Percentiles rank a stretch among this genome's conserved stretches.
phyloP scores from a whole-genome alignment of 2,329 filamentous ascomycete genomes.

The Delphinella strobiligena region DNA sequence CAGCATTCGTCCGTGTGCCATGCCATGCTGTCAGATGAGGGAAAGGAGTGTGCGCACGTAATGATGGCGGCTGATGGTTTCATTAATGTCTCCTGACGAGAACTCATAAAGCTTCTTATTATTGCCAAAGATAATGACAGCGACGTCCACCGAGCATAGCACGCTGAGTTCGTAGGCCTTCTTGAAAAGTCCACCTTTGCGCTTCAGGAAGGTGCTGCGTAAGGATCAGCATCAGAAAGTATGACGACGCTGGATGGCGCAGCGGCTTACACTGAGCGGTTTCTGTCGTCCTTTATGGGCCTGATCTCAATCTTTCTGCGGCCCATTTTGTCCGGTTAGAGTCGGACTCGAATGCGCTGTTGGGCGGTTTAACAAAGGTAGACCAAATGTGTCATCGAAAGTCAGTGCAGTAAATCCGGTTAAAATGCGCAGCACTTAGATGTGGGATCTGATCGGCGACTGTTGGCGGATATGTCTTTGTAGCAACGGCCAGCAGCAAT shows the following conservation, averaged over 20 bases:
- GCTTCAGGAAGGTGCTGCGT: conserved; percentile 85
- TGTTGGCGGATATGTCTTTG: not conserved
- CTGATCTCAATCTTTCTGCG: conserved; percentile 99
- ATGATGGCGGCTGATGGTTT: conserved; percentile 78
- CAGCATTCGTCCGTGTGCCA: conserved; percentile 12
- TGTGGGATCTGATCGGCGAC: not conserved
- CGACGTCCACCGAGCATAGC: conserved; percentile 94
- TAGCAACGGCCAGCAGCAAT: not conserved
- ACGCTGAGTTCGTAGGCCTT: conserved; percentile 98
- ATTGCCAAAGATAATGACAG: conserved; percentile 95
- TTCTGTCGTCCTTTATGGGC: conserved; percentile 96
- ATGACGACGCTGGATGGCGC: conserved; percentile 9
- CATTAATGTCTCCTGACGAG: conserved; percentile 84
- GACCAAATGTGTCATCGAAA: too few relatives aligned
- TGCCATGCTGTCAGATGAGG: conserved; percentile 9
- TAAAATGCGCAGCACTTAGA: too few relatives aligned
- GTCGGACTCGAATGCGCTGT: not conserved
- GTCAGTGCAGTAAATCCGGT: too few relatives aligned
- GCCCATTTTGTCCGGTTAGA: conserved; percentile 53
- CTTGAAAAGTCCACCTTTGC: conserved; percentile 97
- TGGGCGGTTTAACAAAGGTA: not conserved
- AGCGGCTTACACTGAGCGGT: conserved; percentile 72
- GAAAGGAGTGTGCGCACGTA: conserved; percentile 57
- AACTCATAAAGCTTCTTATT: conserved; percentile 99
- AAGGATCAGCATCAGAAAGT: conserved; percentile 4